These are phyloP conservation scores for Exophiala calicioides DNA, from an alignment of 2,329 filamentous ascomycete genomes.

Conservation along the genomic window DNA sequence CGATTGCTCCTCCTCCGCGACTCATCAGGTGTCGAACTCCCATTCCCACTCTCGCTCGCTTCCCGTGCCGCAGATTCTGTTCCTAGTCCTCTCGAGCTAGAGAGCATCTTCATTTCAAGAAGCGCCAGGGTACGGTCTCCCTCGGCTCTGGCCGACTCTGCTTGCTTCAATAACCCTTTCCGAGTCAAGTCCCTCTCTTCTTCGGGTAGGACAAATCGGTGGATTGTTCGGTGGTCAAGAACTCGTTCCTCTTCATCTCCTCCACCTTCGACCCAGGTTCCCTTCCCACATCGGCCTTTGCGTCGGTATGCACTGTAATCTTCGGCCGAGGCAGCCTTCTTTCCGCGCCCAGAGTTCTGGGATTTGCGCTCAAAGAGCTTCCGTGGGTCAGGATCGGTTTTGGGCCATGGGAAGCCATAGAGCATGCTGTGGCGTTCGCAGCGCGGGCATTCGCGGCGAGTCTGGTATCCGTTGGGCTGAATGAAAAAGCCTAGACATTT, in stretches of 20 bases:
- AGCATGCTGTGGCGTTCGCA: slow-evolving; percentile 95
- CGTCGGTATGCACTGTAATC: slow-evolving; percentile 31
- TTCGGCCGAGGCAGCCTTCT: slow-evolving; percentile 17
- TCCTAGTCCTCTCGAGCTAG: slow-evolving; percentile 15
- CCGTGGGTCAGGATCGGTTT: slow-evolving; percentile 72
- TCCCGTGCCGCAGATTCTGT: slow-evolving; percentile 23
- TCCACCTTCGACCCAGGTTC: slow-evolving; percentile 30
- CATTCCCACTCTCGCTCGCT: slow-evolving; percentile 18
- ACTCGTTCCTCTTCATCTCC: slow-evolving; percentile 71
- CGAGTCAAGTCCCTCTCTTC: slow-evolving; percentile 58
- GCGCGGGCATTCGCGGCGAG: slow-evolving; percentile 79
- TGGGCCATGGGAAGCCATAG: slow-evolving; percentile 94
- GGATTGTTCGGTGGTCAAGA: slow-evolving; percentile 81
- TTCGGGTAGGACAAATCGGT: slow-evolving; percentile 74
- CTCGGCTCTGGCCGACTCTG: slow-evolving; percentile 27
- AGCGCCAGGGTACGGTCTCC: slow-evolving; percentile 23
- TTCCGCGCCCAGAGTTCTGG: slow-evolving; percentile 15
- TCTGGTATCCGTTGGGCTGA: slow-evolving; percentile 84
- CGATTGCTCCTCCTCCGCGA: slow-evolving; percentile 24
- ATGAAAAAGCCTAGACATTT: slow-evolving; percentile 76
- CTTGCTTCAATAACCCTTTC: slow-evolving; percentile 28
- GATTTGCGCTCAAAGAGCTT: slow-evolving; percentile 28
- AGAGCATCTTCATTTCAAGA: slow-evolving; percentile 22
- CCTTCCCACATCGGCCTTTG: slow-evolving; percentile 30
- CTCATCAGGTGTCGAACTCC: slow-evolving; percentile 23